Conservation (phyloP, 306 rosid species). For the Ziziphus jujuba region DNA sequence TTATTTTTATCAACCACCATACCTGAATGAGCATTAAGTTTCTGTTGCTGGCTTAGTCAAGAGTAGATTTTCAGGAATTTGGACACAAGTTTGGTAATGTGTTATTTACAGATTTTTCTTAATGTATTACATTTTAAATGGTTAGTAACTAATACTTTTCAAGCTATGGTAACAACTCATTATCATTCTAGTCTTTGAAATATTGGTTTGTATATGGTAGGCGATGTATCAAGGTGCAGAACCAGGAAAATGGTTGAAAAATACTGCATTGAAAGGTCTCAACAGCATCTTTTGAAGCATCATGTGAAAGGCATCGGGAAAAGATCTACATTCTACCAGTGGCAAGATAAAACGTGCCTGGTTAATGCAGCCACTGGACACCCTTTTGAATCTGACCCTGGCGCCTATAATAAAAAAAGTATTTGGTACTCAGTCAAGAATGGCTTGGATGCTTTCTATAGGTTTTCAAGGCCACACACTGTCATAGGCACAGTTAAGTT, state of each 20-base stretch:
- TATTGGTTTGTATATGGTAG: conserved; percentile 41
- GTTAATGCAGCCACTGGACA: conserved; percentile 67
- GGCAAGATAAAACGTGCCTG: conserved; percentile 25
- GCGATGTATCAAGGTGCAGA: conserved; percentile 40
- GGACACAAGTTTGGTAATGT: neutral
- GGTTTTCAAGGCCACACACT: conserved; percentile 97
- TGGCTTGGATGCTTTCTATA: conserved; percentile 71
- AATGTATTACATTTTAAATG: neutral
- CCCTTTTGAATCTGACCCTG: conserved; percentile 70
- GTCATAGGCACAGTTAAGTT: conserved; percentile 94
- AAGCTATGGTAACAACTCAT: neutral
- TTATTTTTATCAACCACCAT: too few species aligned
- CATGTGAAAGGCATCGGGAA: conserved; percentile 29
- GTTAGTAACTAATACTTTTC: neutral
- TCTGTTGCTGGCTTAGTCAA: neutral
- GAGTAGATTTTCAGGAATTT: neutral
- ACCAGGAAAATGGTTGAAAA: conserved; percentile 37
- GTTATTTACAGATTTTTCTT: neutral
- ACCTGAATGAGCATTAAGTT: too few species aligned
- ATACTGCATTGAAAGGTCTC: conserved; percentile 28
- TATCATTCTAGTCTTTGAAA: conserved; percentile 8
- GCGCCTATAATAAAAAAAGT: conserved; percentile 45
- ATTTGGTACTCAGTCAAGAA: conserved; percentile 35
- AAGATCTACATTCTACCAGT: conserved; percentile 25
- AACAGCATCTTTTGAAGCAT: conserved; percentile 20